Conservation (phyloP, 148 eudicot species). For the Nyssa sinensis region DNA sequence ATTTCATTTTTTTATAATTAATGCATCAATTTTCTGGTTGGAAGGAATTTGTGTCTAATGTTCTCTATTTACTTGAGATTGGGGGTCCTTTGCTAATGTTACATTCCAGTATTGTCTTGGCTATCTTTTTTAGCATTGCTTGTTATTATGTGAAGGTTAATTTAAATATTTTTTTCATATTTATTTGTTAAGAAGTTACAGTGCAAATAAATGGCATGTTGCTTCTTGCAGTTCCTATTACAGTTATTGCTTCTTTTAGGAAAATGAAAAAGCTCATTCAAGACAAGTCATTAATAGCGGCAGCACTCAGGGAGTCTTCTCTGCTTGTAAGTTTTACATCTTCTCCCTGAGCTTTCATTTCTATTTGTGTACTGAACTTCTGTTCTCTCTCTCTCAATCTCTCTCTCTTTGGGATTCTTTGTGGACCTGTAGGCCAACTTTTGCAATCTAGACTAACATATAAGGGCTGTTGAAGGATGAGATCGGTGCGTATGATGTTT, state of each 20-base stretch:
- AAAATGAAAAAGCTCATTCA: conserved; percentile 74
- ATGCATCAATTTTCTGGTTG: background rate
- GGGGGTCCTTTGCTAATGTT: background rate
- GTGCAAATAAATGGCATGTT: conserved; percentile 7
- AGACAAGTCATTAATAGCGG: conserved; percentile 55
- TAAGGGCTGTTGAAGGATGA: too few species aligned
- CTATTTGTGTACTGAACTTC: background rate
- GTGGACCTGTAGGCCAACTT: too few species aligned
- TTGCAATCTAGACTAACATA: too few species aligned
- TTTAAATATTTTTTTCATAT: background rate
- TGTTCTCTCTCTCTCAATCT: background rate
- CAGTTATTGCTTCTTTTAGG: conserved; percentile 74
- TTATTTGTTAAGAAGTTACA: background rate
- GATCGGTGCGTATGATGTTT: too few species aligned
- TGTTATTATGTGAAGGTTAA: too few species aligned
- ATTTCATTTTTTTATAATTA: too few species aligned
- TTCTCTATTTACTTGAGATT: background rate
- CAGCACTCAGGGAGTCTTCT: conserved; percentile 76
- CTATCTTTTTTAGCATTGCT: too few species aligned
- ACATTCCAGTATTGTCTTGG: too few species aligned
- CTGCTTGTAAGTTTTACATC: conserved; percentile 57
- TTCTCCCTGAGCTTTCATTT: background rate
- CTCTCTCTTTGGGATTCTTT: too few species aligned
- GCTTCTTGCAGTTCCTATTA: conserved; percentile 74
- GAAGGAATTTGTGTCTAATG: background rate